Evolutionary conservation across 805 yeast genomes (phyloP).

Genomic region (Kodamaea restingae): DNA sequence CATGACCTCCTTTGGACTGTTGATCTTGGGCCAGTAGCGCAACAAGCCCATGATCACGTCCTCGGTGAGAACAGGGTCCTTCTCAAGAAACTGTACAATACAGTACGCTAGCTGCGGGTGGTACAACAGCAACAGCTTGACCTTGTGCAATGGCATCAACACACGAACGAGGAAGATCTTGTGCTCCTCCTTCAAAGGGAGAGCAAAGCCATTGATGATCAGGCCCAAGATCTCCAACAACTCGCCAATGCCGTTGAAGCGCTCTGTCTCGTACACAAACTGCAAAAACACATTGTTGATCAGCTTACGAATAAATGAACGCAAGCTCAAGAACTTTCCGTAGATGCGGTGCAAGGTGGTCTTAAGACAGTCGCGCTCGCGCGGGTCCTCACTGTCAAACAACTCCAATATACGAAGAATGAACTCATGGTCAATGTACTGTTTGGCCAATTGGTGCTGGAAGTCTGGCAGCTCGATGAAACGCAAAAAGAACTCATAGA

Average conservation of each 20-base stretch:
- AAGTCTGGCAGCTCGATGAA: conserved; percentile 94
- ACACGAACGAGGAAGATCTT: conserved; percentile 84
- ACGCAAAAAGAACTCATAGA: conserved; percentile 88
- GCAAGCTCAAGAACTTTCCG: conserved; percentile 85
- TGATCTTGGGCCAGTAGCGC: conserved; percentile 95
- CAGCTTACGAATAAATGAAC: conserved; percentile 88
- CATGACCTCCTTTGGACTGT: conserved; percentile 93
- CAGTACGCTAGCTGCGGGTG: conserved; percentile 98
- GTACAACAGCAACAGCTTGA: conserved; percentile 79
- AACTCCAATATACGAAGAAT: conserved; percentile 76
- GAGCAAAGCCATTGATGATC: conserved; percentile 95
- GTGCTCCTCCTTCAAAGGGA: conserved; percentile 96
- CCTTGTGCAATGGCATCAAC: conserved; percentile 88
- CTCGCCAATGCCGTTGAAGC: conserved; percentile 95
- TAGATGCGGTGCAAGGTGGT: conserved; percentile 94
- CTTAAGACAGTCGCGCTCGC: conserved; percentile 92
- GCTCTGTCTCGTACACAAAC: conserved; percentile 90
- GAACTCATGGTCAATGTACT: conserved; percentile 88
- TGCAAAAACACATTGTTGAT: conserved; percentile 90
- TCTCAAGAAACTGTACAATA: conserved; percentile 92
- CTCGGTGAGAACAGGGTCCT: conserved; percentile 87
- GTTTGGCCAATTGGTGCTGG: conserved; percentile 88
- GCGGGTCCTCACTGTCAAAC: conserved; percentile 93
- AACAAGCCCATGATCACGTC: conserved; percentile 94
- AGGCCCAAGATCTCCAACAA: conserved; percentile 91